These are phyloP conservation scores for Penicillium sp. DNA, from an alignment of 2,329 filamentous ascomycete species.

Conservation along the genomic window DNA sequence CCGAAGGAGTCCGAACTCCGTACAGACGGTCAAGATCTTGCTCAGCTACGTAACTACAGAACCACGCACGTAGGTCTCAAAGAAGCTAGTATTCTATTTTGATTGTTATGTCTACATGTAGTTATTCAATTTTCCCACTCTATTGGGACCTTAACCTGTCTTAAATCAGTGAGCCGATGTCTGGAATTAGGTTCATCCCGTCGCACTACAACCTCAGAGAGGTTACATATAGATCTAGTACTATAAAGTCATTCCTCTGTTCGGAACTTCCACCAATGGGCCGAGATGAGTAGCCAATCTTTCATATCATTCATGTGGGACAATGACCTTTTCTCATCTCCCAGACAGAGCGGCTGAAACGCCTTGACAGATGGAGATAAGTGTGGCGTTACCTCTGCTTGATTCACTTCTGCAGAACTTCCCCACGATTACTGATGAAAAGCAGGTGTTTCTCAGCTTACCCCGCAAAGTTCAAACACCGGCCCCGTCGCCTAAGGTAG, in stretches of 20 bases:
- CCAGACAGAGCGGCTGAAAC: constrained; percentile 1
- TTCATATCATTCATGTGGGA: not conserved
- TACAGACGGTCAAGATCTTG: not conserved
- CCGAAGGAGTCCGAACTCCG: no score
- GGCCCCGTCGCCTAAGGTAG: no score
- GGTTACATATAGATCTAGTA: no score
- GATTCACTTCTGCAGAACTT: not conserved
- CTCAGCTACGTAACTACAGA: not conserved
- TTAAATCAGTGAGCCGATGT: no score
- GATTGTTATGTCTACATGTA: no score
- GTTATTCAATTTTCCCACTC: no score
- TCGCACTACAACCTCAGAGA: no score
- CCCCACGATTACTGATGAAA: not conserved
- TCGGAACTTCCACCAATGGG: not conserved
- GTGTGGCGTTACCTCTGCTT: not conserved
- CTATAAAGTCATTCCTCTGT: no score
- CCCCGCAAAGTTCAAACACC: not conserved
- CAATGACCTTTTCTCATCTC: not conserved
- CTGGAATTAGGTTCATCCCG: no score
- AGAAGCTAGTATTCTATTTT: no score
- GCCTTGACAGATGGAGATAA: constrained; percentile 9
- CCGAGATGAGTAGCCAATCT: not conserved
- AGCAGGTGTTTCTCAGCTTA: not conserved
- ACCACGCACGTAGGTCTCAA: no score
- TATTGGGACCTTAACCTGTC: no score